Percentiles rank a stretch among this genome's conserved stretches.
Evolutionary conservation across 371 early-diverging fungal genomes (phyloP).

Genomic region (Mortierella sp.): DNA sequence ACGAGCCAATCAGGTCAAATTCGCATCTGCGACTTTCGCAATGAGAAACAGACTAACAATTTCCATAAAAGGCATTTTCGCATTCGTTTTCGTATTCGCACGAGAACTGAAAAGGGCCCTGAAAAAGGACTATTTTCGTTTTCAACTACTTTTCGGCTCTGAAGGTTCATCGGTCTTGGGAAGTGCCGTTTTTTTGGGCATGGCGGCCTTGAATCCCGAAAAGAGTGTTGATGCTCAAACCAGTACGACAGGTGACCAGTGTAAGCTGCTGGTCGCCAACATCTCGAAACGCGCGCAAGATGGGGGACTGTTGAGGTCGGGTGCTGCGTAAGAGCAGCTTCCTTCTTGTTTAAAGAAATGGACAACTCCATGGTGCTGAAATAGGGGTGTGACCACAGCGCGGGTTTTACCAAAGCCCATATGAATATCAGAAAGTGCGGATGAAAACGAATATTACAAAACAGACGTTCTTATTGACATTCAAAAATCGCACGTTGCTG

Average conservation of each 20-base stretch:
- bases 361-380: conserved; percentile 33
- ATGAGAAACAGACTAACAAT: not conserved
- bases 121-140: no score
- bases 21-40: not conserved
- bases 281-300: conserved; percentile 38
- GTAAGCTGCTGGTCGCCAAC: conserved; percentile 30
- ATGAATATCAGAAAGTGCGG: not conserved
- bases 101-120: no score
- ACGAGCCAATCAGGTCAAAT: not conserved
- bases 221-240: conserved; percentile 29
- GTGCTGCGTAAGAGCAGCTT: not conserved
- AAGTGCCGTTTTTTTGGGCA: no score
- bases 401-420: conserved; percentile 36
- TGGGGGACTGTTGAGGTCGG: conserved; percentile 18
- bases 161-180: no score
- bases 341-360: conserved; percentile 30
- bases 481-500: no score
- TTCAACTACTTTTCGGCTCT: no score
- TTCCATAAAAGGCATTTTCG: not conserved
- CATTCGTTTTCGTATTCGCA: not conserved
- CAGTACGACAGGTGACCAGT: not conserved
- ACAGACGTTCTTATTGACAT: no score
- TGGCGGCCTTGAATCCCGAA: conserved; percentile 41
- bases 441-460: no score
- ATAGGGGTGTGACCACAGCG: conserved; percentile 27